Conservation (phyloP, 257 asterid genomes). For the Fraxinus cuspidata region DNA sequence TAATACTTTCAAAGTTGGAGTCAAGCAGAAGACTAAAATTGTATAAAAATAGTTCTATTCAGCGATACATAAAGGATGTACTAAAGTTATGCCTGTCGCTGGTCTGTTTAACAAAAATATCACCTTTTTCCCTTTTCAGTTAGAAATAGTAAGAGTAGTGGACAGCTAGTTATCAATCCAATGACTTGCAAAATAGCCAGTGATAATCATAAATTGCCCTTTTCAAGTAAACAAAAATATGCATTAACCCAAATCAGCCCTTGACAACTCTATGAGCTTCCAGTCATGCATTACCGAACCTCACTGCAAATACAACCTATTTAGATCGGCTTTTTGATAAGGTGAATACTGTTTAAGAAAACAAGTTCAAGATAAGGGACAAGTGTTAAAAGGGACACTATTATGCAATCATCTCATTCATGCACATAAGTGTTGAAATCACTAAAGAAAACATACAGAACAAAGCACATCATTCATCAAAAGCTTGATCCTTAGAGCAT, state of each 20-base stretch:
- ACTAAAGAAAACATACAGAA: not conserved
- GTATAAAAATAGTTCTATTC: not conserved
- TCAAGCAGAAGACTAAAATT: constrained; percentile 16
- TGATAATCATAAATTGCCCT: not conserved
- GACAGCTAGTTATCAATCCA: constrained; percentile 7
- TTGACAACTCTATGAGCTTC: constrained; percentile 6
- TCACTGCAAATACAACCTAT: not conserved
- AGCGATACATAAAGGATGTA: constrained; percentile 1
- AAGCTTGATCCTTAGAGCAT: not conserved
- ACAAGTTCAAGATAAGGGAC: not conserved
- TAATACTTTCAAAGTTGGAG: not conserved
- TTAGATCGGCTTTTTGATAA: constrained; percentile 6
- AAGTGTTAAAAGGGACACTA: constrained; percentile 10
- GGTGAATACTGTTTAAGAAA: not conserved
- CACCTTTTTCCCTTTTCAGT: constrained; percentile 3
- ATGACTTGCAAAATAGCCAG: constrained; percentile 12
- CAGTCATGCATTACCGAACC: too few species aligned
- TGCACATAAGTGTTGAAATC: constrained; percentile 1
- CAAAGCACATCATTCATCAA: constrained; percentile 23
- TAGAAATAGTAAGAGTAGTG: constrained; percentile 8
- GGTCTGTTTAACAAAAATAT: not conserved
- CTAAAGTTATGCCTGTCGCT: not conserved
- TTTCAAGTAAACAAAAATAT: constrained; percentile 15
- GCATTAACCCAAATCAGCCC: constrained; percentile 20
- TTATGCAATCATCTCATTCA: constrained; percentile 2